A percentile compares a stretch with the other conserved stretches of the same genome.
These are phyloP conservation scores for Hygrocybe punicea DNA, from an alignment of 768 basidiomycete genomes.

Conservation along the genomic window DNA sequence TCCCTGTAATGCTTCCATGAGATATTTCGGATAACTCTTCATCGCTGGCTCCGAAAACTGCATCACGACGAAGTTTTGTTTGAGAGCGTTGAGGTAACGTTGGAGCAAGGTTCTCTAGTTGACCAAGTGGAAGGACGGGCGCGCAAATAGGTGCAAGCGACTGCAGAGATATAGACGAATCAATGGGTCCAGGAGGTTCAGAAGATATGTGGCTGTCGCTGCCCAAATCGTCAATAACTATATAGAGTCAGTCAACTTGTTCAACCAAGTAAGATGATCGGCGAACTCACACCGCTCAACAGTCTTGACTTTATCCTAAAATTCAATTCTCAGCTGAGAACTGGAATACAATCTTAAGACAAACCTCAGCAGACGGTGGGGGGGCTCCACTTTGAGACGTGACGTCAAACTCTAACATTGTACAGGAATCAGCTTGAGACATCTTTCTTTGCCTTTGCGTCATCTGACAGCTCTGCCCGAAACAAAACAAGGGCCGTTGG, in stretches of 20 bases:
- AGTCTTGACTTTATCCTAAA: constrained; percentile 9
- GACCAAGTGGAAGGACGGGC: background rate
- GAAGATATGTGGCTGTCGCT: constrained; percentile 10
- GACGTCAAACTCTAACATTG: constrained; percentile 7
- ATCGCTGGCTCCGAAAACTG: constrained; percentile 20
- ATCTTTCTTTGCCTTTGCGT: background rate
- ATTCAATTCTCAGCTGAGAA: background rate
- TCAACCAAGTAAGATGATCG: background rate
- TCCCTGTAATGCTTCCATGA: constrained; percentile 3
- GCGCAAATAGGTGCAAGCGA: background rate
- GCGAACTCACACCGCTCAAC: constrained; percentile 7
- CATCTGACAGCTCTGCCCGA: background rate
- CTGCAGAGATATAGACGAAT: background rate
- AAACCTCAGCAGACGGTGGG: constrained; percentile 8
- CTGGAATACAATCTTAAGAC: background rate
- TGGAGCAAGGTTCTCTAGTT: background rate
- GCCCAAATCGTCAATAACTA: constrained; percentile 10
- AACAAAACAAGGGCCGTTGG: background rate
- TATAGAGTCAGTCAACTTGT: background rate
- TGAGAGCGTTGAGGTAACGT: constrained; percentile 4
- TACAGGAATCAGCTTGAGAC: constrained; percentile 4
- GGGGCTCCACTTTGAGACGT: background rate
- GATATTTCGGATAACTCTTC: constrained; percentile 28
- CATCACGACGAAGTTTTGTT: constrained; percentile 5
- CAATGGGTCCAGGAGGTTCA: background rate